Evolutionary conservation across 2,329 filamentous ascomycete species (phyloP), one percentile per base, ranked within the genome.

Genomic region (Chaetomiaceae sp.): DNA sequence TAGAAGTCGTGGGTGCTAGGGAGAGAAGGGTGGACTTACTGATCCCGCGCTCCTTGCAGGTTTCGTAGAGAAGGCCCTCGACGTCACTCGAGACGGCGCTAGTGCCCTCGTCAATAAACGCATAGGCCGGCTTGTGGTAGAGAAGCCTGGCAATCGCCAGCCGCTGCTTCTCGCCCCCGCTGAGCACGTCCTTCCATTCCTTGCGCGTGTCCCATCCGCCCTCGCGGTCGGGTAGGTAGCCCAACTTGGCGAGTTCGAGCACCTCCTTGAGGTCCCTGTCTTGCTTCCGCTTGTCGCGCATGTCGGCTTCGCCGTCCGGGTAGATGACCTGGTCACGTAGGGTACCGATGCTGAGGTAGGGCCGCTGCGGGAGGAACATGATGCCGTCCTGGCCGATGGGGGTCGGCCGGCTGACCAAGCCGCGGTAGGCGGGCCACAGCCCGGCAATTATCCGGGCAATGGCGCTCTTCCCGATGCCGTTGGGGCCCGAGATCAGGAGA

Each of bases 171-270:
- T 99, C 93, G 12, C 93, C 93, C 34, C 93, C 93, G 58, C 86
- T 92, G n/a, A 99, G 76, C 4, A 99, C 89, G 60, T 97, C 92
- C 71, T 97, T 96, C 93, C 93, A 99, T 65, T 96, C 91, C 70
- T 99, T 97, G 50, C 89, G 81, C 4, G 89, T 93, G 65, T 99
- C 89, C 90, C 90, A 97, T 13, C 93, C 93, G 34, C 93, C 93
- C 73, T 99, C 93, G 14, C 93, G 83, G 43, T 91, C 83, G 1
- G 89, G 88, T 1, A 99, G 78, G 67, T 99, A 97, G 4, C 90
- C 92, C 0, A 99, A 77, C 50, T 82, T 82, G 0, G 91, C 91
- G 45, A 88, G 86, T 50, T 96, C 88, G 3, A 99, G 78, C 3
- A 95, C 81, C 21, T 76, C 76, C 64, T 85, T 81, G 17, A 99